These are phyloP conservation scores for Mesotaenium endlicherianum DNA, from an alignment of 139 green algal species.

Conservation along the genomic window DNA sequence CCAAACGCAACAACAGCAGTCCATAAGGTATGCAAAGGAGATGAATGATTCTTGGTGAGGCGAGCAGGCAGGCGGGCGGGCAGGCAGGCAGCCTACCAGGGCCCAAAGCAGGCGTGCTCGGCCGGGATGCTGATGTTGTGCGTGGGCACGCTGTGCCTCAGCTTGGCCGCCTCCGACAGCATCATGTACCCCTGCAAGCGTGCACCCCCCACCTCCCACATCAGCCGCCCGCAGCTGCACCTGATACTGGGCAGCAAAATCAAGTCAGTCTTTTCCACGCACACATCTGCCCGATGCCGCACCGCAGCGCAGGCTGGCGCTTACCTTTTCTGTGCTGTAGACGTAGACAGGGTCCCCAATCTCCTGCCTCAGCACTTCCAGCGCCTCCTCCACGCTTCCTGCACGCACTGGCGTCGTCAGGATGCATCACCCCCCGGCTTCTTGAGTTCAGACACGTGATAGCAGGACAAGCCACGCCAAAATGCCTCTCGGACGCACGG, in stretches of 20 bases:
- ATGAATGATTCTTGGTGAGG: background rate
- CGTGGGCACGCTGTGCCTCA: background rate
- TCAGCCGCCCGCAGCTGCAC: background rate
- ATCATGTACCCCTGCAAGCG: conserved; percentile 41
- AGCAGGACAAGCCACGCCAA: too few relatives aligned
- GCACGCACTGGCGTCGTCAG: too few relatives aligned
- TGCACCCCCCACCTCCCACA: background rate
- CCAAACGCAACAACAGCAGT: conserved; percentile 11
- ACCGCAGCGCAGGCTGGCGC: background rate
- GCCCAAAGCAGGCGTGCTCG: conserved; percentile 40
- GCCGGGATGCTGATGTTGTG: conserved; percentile 41
- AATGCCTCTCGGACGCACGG: too few relatives aligned
- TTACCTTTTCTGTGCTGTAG: conserved; percentile 30
- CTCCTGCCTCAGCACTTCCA: background rate
- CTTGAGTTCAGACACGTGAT: too few relatives aligned
- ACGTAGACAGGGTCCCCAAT: background rate
- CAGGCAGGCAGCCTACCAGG: conserved; percentile 12
- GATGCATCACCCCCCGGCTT: too few relatives aligned
- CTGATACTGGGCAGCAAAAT: background rate
- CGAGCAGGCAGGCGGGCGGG: background rate
- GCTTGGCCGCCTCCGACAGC: conserved; percentile 35
- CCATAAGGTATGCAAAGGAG: conserved; percentile 10
- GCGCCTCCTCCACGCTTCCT: too few relatives aligned
- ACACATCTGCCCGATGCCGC: background rate
- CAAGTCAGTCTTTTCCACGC: background rate